Conservation (phyloP, 371 early-diverging fungal genomes). For the Basidiobolus meristosporus region DNA sequence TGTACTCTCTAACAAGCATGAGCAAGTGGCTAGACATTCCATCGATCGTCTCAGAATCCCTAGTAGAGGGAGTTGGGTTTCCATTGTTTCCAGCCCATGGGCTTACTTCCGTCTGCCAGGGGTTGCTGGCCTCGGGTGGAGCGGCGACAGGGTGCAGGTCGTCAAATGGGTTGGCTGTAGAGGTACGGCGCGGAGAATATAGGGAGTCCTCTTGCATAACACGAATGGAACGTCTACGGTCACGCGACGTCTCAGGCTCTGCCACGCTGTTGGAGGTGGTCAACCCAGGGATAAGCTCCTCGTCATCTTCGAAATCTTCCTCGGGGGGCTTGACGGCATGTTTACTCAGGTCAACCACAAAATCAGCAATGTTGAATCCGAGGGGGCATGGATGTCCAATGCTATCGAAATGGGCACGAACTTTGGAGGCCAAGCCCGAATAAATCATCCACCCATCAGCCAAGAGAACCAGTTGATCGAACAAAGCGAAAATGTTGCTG, state of each 20-base stretch:
- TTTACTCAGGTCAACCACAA: constrained; percentile 61
- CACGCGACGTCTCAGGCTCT: background rate
- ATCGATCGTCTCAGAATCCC: too few species aligned
- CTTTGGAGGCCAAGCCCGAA: constrained; percentile 38
- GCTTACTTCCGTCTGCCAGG: too few species aligned
- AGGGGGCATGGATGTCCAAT: constrained; percentile 68
- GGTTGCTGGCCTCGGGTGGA: too few species aligned
- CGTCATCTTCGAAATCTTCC: background rate
- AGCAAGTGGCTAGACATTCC: constrained; percentile 19
- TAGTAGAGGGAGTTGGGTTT: too few species aligned
- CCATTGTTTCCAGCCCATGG: too few species aligned
- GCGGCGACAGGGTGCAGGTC: too few species aligned
- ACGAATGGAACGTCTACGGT: background rate
- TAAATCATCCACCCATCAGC: constrained; percentile 67
- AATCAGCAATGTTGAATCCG: constrained; percentile 88
- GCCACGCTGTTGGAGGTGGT: background rate
- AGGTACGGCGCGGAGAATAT: too few species aligned
- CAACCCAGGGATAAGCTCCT: background rate
- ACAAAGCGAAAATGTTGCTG: constrained; percentile 71
- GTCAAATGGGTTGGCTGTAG: too few species aligned
- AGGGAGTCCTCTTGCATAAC: background rate
- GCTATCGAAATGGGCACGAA: constrained; percentile 32
- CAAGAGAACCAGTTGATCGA: constrained; percentile 75
- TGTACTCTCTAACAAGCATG: constrained; percentile 18
- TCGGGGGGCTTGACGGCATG: constrained; percentile 10